Evolutionary conservation across 2,329 filamentous ascomycete species (phyloP).

Genomic region (Fusarium torreyae): DNA sequence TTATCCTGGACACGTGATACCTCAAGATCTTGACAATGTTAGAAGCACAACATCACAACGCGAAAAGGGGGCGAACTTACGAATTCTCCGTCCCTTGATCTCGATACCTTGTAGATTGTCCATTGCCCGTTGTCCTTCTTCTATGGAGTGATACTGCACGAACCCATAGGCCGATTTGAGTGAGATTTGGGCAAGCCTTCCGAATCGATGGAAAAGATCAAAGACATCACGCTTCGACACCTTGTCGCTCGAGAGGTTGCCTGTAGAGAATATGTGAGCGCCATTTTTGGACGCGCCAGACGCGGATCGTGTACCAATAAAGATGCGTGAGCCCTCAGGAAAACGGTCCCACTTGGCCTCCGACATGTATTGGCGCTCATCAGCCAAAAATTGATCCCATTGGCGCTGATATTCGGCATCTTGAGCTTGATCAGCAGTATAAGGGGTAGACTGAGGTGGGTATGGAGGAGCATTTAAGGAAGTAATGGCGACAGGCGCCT

Average conservation of each 20-base stretch:
- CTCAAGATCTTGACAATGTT: conserved; percentile 77
- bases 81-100: conserved; percentile 91
- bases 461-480: conserved; percentile 54
- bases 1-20: conserved; percentile 90
- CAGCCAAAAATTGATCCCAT: conserved; percentile 80
- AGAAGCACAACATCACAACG: neutral
- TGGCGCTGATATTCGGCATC: conserved; percentile 71
- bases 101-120: conserved; percentile 83
- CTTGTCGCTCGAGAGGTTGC: conserved; percentile 92
- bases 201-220: conserved; percentile 88
- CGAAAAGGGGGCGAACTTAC: conserved; percentile 69
- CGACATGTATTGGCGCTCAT: conserved; percentile 81
- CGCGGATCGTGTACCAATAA: conserved; percentile 75
- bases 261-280: conserved; percentile 62
- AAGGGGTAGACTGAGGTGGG: conserved; percentile 50
- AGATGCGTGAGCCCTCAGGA: conserved; percentile 81
- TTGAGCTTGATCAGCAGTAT: conserved; percentile 52
- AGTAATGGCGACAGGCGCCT: conserved; percentile 48
- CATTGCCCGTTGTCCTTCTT: conserved; percentile 82
- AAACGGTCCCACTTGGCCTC: conserved; percentile 88
- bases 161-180: conserved; percentile 98
- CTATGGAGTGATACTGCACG: conserved; percentile 87
- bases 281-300: conserved; percentile 48
- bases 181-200: conserved; percentile 91
- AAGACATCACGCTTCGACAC: conserved; percentile 96